Base-by-base conservation (phyloP, 345 rosid species). In the Brassica cretica region DNA sequence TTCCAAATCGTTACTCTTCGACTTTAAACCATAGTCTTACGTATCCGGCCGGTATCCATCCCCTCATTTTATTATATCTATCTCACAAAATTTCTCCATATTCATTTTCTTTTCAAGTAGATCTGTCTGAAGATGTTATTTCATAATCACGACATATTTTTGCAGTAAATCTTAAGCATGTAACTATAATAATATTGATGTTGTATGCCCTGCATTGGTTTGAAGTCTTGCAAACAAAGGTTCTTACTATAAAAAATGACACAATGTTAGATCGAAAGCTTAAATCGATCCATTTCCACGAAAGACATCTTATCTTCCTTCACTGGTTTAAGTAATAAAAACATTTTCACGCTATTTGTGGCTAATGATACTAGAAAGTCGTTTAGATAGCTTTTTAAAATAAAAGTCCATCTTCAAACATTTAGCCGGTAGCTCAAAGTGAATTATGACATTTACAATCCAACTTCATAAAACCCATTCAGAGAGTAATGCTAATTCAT, bases 231-330 rank as follows among this genome's bases (percentile, higher is more conserved):
- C 27, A 25, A 70, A 32, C 44, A 76, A 76, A 62, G 37, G 25
- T 69, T 61, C 64, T 46, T 32, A 7, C 12, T 16, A 35, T 11
- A 6, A 69, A 68, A 68, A 46, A 69, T 21, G n/a, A 49, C 56
- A 24, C 41, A 51, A 3, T 60, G 64, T 76, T 9, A 63, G 75
- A 63, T 76, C 70, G 70, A 53, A 77, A 24, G 75, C 72, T 76
- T 35, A 33, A 51, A 53, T 77, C 71, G 75, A 27, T 77, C 44
- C 18, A 77, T 77, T 46, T 30, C 11, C 8, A 68, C 27, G 0
- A 68, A 44, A 44, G 63, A 61, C 74, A 60, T 61, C 53, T 76
- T 46, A 68, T 8, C 72, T 67, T 72, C 41, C 12, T 61, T 25
- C 29, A 3, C 2, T 60, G 56, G 0, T 60, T 8, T 74, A 35